Evolutionary conservation across 2,329 filamentous ascomycete genomes (phyloP).

Genomic region (Phialophora verrucosa): DNA sequence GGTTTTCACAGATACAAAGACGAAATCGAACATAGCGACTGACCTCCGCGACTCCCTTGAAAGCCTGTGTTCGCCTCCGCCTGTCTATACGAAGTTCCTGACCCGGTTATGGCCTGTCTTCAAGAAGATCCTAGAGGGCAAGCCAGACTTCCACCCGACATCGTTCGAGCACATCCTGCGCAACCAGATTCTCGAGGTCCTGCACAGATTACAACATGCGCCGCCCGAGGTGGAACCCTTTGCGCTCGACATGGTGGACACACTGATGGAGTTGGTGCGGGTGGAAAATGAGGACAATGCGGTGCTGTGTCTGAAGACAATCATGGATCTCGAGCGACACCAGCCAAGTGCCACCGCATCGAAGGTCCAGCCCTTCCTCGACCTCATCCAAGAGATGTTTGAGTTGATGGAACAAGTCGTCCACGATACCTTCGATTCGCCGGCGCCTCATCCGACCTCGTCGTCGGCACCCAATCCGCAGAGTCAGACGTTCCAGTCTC

Average conservation of each 20-base stretch:
- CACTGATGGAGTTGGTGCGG: constrained; percentile 85
- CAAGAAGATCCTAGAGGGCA: constrained; percentile 79
- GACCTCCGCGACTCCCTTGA: constrained; percentile 92
- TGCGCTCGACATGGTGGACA: constrained; percentile 84
- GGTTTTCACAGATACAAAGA: constrained; percentile 69
- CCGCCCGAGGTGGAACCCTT: constrained; percentile 86
- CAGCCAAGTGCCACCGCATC: constrained; percentile 80
- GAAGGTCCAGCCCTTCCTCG: constrained; percentile 87
- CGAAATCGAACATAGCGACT: constrained; percentile 80
- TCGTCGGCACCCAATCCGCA: constrained; percentile 59
- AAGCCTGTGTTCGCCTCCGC: constrained; percentile 74
- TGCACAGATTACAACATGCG: constrained; percentile 80
- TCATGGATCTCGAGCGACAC: constrained; percentile 94
- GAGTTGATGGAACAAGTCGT: constrained; percentile 93
- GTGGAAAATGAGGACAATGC: constrained; percentile 98
- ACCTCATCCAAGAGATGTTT: constrained; percentile 93
- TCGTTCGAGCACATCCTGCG: constrained; percentile 93
- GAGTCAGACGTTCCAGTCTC: constrained; percentile 77
- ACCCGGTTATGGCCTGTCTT: constrained; percentile 89
- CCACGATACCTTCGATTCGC: constrained; percentile 89
- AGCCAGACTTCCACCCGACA: constrained; percentile 88
- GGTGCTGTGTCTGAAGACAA: constrained; percentile 96
- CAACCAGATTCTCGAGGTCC: constrained; percentile 90
- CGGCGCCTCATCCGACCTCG: constrained; percentile 50
- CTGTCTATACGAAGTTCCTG: constrained; percentile 79